These are phyloP conservation scores for Posidonia australis DNA, from an alignment of 106 monocot species.

Conservation along the genomic window DNA sequence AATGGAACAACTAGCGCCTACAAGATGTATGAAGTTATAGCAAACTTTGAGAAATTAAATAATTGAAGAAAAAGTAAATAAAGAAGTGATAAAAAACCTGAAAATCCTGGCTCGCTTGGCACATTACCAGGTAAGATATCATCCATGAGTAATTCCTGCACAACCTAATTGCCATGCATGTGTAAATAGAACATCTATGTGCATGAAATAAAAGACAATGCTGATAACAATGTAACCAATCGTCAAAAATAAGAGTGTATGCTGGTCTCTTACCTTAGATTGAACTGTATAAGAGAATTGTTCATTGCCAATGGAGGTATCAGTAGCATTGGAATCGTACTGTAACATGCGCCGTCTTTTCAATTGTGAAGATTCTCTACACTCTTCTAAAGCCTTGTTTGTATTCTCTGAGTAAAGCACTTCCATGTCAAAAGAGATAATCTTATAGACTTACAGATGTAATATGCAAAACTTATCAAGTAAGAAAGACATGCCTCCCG, in stretches of 20 bases:
- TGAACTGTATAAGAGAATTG: slow-evolving; percentile 27
- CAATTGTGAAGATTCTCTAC: slow-evolving; percentile 34
- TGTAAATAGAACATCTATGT: too few relatives aligned
- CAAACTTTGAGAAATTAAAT: background rate
- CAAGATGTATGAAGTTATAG: background rate
- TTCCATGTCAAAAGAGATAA: slow-evolving; percentile 3
- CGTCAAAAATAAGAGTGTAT: background rate
- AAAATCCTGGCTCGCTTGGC: slow-evolving; percentile 24
- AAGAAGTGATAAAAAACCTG: slow-evolving; percentile 20
- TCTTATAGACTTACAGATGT: background rate
- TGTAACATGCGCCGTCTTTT: slow-evolving; percentile 89
- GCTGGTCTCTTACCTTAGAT: slow-evolving; percentile 25
- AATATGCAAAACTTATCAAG: background rate
- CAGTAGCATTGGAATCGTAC: slow-evolving; percentile 40
- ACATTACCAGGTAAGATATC: slow-evolving; percentile 30
- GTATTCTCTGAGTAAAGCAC: slow-evolving; percentile 31
- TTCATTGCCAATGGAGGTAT: slow-evolving; percentile 13
- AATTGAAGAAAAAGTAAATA: background rate
- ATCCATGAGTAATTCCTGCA: slow-evolving; percentile 26
- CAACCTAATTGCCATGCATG: slow-evolving; percentile 13
- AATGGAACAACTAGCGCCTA: background rate
- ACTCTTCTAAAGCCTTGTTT: slow-evolving; percentile 35
- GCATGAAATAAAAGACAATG: too few relatives aligned
- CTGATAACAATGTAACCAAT: background rate
- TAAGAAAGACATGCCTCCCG: slow-evolving; percentile 23